Conservation (phyloP, 2,329 filamentous ascomycete species). For the Neobulgaria alba region DNA sequence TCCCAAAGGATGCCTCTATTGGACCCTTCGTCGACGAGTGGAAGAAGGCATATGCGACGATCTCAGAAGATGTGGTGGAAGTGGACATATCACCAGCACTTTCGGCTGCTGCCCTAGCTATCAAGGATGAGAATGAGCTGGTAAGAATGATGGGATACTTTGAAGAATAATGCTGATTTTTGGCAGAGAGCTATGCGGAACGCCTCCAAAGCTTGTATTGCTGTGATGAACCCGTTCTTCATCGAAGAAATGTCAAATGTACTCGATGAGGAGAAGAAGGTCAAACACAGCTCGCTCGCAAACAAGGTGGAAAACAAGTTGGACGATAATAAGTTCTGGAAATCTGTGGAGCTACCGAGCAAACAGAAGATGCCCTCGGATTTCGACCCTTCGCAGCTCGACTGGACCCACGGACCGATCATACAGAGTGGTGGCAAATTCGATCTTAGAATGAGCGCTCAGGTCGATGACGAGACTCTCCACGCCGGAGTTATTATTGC, state of each 20-base stretch:
- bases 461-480: constrained; percentile 72
- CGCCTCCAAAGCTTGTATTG: constrained; percentile 87
- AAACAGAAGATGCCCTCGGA: constrained; percentile 73
- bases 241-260: constrained; percentile 97
- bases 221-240: constrained; percentile 92
- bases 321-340: constrained; percentile 91
- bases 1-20: constrained; percentile 74
- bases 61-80: constrained; percentile 79
- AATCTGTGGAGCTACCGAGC: constrained; percentile 60
- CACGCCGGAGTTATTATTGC: constrained; percentile 92
- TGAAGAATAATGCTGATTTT: constrained; percentile 1
- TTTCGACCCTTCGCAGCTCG: constrained; percentile 80
- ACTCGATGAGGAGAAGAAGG: constrained; percentile 93
- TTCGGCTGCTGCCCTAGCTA: constrained; percentile 73
- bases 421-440: constrained; percentile 96
- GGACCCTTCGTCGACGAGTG: constrained; percentile 95
- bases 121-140: constrained; percentile 93
- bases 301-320: constrained; percentile 86
- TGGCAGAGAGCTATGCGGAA: constrained; percentile 77
- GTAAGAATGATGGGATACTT: constrained; percentile 30
- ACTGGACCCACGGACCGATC: constrained; percentile 86
- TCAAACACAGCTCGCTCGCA: constrained; percentile 80
- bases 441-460: constrained; percentile 72
- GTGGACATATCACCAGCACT: constrained; percentile 78
- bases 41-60: constrained; percentile 72